Base-by-base conservation (phyloP, 73 alveolate species). In the Stentor coeruleus region DNA sequence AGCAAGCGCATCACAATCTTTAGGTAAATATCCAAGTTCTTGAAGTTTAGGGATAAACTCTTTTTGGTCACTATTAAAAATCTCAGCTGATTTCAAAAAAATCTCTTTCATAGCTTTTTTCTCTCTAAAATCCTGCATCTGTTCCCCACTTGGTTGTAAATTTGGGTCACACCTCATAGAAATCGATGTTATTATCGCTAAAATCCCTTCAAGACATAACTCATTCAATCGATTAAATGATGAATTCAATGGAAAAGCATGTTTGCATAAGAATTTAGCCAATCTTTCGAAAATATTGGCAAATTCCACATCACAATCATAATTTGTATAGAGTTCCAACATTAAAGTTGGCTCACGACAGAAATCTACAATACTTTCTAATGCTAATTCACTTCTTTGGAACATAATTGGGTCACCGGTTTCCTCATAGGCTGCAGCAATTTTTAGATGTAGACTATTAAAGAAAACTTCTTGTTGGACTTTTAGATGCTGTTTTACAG, bases 121-220 rank as follows among this genome's bases (percentile, higher is more conserved):
- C 33, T 66, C 79, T 66, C 33, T 66, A 1, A 66, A 20, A 20
- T 49, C 66, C 20, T 49, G 6, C 66, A 49, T 20, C 14, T 66
- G 49, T 2, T 66, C 79, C 20, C 66, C 66, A 49, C 28, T 11
- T 66, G 79, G 79, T 40, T 66, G 26, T 14, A 66, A 11, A 2
- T 66, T 66, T 0, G 79, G 79, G 41, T 66, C 79, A 66, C 79
- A 66, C 33, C 79, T 66, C n/a, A 66, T 66, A 33, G 79, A 66
- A 20, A 66, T 66, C 37, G 79, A 20, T 26, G 79, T 20, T 28
- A 31, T 66, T 20, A 66, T 66, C 33, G 79, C 79, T 2, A 66
- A 66, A 66, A 66, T 37, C 15, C 79, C 79, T 66, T 66, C 40
- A 2, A 66, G 36, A 2, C 79, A 66, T 2, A 66, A 2, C 41